Percentiles rank a stretch among this genome's conserved stretches.
Conservation (phyloP, 371 early-diverging fungal species). For the Mortierella sp. region DNA sequence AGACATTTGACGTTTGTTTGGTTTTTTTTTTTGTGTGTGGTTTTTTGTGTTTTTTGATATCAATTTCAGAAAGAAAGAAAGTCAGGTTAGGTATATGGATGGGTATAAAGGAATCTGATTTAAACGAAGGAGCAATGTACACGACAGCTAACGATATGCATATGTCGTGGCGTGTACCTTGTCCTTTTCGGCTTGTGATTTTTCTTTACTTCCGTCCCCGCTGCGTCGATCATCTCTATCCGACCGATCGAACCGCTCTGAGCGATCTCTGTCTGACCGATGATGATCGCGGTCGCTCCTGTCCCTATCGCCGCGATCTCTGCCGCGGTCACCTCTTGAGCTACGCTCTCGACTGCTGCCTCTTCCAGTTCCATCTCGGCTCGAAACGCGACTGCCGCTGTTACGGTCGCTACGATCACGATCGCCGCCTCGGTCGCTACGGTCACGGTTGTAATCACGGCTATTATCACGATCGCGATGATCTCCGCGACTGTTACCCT, state of each 20-base stretch:
- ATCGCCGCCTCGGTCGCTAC: constrained; percentile 15
- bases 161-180: constrained; percentile 29
- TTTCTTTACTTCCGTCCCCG: constrained; percentile 27
- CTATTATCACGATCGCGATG: constrained; percentile 33
- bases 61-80: background rate
- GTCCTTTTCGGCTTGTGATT: constrained; percentile 40
- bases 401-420: constrained; percentile 32
- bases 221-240: constrained; percentile 31
- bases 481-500: constrained; percentile 20
- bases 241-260: constrained; percentile 33
- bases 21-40: background rate
- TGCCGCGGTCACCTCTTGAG: constrained; percentile 43
- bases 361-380: constrained; percentile 41
- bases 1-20: background rate
- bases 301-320: constrained; percentile 36
- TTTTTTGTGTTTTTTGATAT: background rate
- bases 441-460: constrained; percentile 19
- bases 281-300: constrained; percentile 32
- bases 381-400: constrained; percentile 30
- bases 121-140: background rate
- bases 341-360: constrained; percentile 49
- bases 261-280: constrained; percentile 38
- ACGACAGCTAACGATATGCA: background rate
- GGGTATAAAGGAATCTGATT: background rate
- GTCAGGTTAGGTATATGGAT: background rate